Conservation (phyloP, 1,284 basidiomycete species). For the Earliella scabrosa region DNA sequence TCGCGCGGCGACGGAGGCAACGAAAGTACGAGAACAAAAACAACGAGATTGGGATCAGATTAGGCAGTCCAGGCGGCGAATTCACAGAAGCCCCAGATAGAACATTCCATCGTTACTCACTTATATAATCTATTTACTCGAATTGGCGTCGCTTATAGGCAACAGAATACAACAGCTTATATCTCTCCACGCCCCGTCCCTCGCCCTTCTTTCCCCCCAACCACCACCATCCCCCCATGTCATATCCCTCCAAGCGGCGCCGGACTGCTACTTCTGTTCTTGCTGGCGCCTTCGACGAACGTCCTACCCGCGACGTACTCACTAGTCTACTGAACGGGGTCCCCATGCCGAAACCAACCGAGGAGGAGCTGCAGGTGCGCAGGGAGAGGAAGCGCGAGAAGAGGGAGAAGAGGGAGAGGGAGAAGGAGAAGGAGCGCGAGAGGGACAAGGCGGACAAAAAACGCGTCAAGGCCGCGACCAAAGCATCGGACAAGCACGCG, state of each 20-base stretch:
- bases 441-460: slow-evolving; percentile 42
- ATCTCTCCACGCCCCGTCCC: slow-evolving; percentile 30
- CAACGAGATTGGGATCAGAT: slow-evolving; percentile 29
- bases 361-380: slow-evolving; percentile 57
- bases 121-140: slow-evolving; percentile 32
- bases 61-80: slow-evolving; percentile 15
- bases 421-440: slow-evolving; percentile 36
- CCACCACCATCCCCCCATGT: slow-evolving; percentile 25
- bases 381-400: slow-evolving; percentile 59
- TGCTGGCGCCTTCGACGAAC: slow-evolving; percentile 71
- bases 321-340: slow-evolving; percentile 79
- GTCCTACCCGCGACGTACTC: slow-evolving; percentile 70
- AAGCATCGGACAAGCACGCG: slow-evolving; percentile 22
- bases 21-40: slow-evolving; percentile 5
- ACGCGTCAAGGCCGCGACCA: slow-evolving; percentile 34
- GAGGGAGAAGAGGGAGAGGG: slow-evolving; percentile 53
- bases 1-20: background rate
- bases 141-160: slow-evolving; percentile 32
- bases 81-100: slow-evolving; percentile 15
- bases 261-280: slow-evolving; percentile 76
- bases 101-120: slow-evolving; percentile 31
- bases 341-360: slow-evolving; percentile 61
- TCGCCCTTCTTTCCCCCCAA: slow-evolving; percentile 28
- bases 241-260: slow-evolving; percentile 40
- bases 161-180: slow-evolving; percentile 35